Base-by-base conservation (phyloP, 805 yeast genomes). In the Blastobotrys mokoenaii region DNA sequence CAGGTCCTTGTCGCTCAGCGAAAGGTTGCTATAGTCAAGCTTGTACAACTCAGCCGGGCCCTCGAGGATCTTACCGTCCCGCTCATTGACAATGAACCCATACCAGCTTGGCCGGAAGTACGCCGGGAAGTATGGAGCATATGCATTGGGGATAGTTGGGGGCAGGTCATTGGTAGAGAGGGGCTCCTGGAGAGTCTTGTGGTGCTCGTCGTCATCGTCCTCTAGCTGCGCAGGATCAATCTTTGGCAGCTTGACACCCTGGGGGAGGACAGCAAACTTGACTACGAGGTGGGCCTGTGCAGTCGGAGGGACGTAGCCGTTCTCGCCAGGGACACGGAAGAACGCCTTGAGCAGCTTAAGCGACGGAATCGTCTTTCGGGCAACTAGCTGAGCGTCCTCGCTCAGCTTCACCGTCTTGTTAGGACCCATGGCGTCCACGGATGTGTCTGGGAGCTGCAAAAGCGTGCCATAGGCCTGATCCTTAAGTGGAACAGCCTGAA, bases 291-390 rank as follows among this genome's bases (percentile, higher is more conserved):
- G 89, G 7, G 86, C 79, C 41, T 75, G 74, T 1, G 97, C 77
- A 20, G 74, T 72, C 22, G 96, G 82, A 0, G 88, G 77, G 16
- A 60, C 55, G 25, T 84, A 79, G 27, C 68, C 68, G 12, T 65
- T 60, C 68, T 89, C 97, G 30, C 97, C 97, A 2, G 96, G 90
- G 37, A 90, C 96, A 51, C 74, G 73, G 66, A 87, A 87, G 47
- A 76, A 77, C 37, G 94, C 81, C 43, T 75, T 76, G 25, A 88
- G 52, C 12, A 88, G 67, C 56, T 82, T 77, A 41, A 89, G 63
- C 39, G 70, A 64, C 37, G 97, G 96, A 30, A 88, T 76, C 29
- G 72, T 68, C 2, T 74, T 60, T 1, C 54, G 50, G 35, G 53
- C 56, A 10, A 49, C 41, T 15, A 44, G 36, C 18, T 34, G 17